Conservation (phyloP, 352 stramenopile species). For the Albugo candida region DNA sequence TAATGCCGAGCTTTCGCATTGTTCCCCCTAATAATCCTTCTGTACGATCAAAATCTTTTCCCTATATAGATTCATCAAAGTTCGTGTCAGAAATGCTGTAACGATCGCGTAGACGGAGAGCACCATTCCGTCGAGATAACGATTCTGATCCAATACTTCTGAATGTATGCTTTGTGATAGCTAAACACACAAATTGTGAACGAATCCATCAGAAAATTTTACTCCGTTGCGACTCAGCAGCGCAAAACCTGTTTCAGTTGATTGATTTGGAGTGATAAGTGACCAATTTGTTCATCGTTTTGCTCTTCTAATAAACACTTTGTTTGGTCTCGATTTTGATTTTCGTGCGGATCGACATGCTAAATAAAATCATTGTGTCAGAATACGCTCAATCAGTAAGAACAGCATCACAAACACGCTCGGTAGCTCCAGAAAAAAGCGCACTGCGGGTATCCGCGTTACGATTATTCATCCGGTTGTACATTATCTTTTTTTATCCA, state of each 20-base stretch:
- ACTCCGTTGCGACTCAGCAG: background rate
- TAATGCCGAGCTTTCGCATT: constrained; percentile 68
- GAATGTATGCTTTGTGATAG: constrained; percentile 58
- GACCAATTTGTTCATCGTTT: constrained; percentile 77
- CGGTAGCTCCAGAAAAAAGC: constrained; percentile 39
- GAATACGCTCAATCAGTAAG: background rate
- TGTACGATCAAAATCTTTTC: constrained; percentile 74
- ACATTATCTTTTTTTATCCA: constrained; percentile 17
- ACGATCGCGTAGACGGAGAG: constrained; percentile 1
- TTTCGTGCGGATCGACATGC: background rate
- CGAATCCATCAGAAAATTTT: background rate
- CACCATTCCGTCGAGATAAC: constrained; percentile 68
- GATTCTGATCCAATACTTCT: constrained; percentile 67
- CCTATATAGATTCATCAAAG: constrained; percentile 11
- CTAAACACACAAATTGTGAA: constrained; percentile 12
- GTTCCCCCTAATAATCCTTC: constrained; percentile 60
- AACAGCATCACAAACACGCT: constrained; percentile 20
- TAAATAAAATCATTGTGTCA: background rate
- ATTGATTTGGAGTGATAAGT: constrained; percentile 73
- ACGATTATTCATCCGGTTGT: constrained; percentile 59
- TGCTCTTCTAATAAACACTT: constrained; percentile 66
- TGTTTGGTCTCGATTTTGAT: constrained; percentile 53
- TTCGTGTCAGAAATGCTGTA: background rate
- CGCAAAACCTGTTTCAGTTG: constrained; percentile 55
- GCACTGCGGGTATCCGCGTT: constrained; percentile 27